These are phyloP conservation scores for Tricholoma flavovirens DNA, from an alignment of 768 basidiomycete genomes.

Conservation along the genomic window DNA sequence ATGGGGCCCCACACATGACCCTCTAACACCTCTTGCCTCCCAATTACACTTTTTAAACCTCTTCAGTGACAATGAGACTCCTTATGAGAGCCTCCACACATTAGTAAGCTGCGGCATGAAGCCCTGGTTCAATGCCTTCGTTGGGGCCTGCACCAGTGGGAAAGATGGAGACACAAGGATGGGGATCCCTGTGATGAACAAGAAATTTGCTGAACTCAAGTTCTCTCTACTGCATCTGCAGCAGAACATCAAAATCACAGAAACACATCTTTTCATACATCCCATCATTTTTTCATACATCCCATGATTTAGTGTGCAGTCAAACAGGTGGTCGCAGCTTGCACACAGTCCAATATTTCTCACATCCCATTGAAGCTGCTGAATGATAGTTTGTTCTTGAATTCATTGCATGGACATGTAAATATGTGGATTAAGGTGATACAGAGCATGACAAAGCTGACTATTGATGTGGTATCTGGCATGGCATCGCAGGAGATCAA, in stretches of 20 bases:
- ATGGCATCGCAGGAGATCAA: conserved; percentile 99
- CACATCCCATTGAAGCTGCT: conserved; percentile 67
- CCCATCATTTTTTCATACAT: too few species aligned
- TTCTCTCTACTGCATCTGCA: conserved; percentile 90
- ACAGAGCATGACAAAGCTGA: conserved; percentile 91
- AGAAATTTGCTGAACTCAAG: conserved; percentile 98
- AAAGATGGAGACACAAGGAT: conserved; percentile 80
- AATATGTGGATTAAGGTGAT: conserved; percentile 99
- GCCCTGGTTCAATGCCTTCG: conserved; percentile 98
- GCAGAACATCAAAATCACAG: conserved; percentile 98
- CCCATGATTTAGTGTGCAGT: conserved; percentile 89
- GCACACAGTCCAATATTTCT: conserved; percentile 66
- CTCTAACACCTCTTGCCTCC: conserved; percentile 67
- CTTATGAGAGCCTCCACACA: conserved; percentile 93
- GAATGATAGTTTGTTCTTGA: conserved; percentile 87
- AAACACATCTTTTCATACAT: conserved; percentile 90
- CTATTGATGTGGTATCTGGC: conserved; percentile 86
- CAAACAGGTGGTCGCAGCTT: conserved; percentile 55
- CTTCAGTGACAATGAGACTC: conserved; percentile 82
- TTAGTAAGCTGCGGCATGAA: conserved; percentile 94
- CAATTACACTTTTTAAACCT: conserved; percentile 93
- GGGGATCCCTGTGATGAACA: conserved; percentile 98
- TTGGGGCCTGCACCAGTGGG: conserved; percentile 70
- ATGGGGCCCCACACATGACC: conserved; percentile 77
- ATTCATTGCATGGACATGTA: conserved; percentile 87